phyloP scores from a whole-genome alignment of 441 rosid species.

The Erodium chrysanthum region DNA sequence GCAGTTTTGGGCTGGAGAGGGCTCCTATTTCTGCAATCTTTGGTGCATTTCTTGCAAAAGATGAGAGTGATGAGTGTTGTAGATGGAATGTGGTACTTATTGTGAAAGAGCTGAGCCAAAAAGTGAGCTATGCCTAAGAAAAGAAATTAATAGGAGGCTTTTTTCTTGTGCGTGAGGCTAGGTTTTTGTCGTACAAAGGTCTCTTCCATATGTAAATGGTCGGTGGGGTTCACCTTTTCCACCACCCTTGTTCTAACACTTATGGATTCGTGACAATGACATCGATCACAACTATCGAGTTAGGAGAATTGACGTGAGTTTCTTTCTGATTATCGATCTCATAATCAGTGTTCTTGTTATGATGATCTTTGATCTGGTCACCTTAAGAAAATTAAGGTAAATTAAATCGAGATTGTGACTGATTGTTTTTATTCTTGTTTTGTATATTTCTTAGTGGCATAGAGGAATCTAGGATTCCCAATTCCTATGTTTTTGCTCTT shows the following conservation, averaged over 20 bases:
- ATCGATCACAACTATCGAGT: background rate
- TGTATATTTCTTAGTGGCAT: too few species aligned
- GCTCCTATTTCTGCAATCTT: conserved; percentile 20
- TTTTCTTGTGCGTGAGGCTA: background rate
- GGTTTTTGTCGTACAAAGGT: background rate
- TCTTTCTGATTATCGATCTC: too few species aligned
- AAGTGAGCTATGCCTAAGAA: background rate
- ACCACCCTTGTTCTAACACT: background rate
- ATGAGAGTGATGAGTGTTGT: background rate
- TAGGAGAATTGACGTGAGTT: too few species aligned
- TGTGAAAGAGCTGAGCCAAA: too few species aligned
- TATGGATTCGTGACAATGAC: background rate
- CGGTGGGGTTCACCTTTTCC: background rate
- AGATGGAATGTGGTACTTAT: background rate
- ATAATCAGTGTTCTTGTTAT: too few species aligned
- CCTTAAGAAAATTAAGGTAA: too few species aligned
- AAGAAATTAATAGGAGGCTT: background rate
- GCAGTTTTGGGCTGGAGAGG: conserved; percentile 20
- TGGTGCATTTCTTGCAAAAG: background rate
- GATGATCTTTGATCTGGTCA: too few species aligned
- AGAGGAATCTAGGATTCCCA: too few species aligned
- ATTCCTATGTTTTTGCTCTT: too few species aligned
- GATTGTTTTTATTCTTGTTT: too few species aligned
- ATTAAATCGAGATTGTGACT: too few species aligned
- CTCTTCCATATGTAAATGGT: background rate